Percentiles rank a stretch among this genome's conserved stretches.
Conservation (phyloP, 768 basidiomycete genomes). For the Boletus huronensis region DNA sequence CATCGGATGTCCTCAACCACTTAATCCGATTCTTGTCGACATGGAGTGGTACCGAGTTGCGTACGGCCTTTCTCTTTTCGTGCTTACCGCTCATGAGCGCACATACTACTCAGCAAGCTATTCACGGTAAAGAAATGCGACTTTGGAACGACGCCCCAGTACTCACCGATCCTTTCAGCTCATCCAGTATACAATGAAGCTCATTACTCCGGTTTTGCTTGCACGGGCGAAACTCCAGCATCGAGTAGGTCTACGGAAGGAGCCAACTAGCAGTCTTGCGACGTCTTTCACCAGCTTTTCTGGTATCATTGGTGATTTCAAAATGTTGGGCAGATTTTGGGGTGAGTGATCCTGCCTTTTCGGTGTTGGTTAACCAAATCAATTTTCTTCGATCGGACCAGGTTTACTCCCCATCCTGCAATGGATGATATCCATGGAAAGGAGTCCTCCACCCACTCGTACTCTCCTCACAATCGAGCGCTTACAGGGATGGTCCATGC, state of each 20-base stretch:
- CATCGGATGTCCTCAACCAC: slow-evolving; percentile 67
- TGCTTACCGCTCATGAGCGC: slow-evolving; percentile 10
- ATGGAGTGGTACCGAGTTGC: slow-evolving; percentile 85
- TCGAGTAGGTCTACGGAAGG: slow-evolving; percentile 52
- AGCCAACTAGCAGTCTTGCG: slow-evolving; percentile 54
- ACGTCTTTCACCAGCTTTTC: slow-evolving; percentile 52
- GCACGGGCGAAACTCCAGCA: slow-evolving; percentile 69
- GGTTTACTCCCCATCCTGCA: slow-evolving; percentile 77
- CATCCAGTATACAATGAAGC: slow-evolving; percentile 69
- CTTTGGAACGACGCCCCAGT: neutral
- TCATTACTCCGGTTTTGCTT: slow-evolving; percentile 62
- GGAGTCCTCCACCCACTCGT: slow-evolving; percentile 66
- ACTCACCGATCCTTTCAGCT: slow-evolving; percentile 42
- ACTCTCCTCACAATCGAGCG: slow-evolving; percentile 73
- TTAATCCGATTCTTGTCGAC: slow-evolving; percentile 73
- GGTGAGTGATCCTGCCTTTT: slow-evolving; percentile 43
- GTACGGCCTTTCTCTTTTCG: slow-evolving; percentile 29
- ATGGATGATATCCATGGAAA: slow-evolving; percentile 75
- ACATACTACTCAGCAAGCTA: slow-evolving; percentile 51
- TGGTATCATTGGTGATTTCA: slow-evolving; percentile 58
- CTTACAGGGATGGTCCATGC: slow-evolving; percentile 70
- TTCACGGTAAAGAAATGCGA: slow-evolving; percentile 51
- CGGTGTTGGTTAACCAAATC: neutral
- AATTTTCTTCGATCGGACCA: slow-evolving; percentile 25
- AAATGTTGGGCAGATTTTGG: slow-evolving; percentile 76